These are phyloP conservation scores for Trichomonas vaginalis DNA, from an alignment of 208 protist genomes.

Conservation along the genomic window DNA sequence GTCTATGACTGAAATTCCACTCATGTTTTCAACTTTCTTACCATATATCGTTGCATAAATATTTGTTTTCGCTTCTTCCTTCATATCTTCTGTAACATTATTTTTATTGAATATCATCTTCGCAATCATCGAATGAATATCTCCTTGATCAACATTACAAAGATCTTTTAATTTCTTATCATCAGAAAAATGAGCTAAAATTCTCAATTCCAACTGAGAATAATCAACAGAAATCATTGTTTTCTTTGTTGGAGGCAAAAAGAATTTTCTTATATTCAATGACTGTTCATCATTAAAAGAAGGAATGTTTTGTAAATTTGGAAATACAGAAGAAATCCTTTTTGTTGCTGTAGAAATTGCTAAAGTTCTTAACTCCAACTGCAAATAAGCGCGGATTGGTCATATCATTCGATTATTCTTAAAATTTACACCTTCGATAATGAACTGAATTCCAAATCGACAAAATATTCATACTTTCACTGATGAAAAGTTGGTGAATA, in stretches of 20 bases:
- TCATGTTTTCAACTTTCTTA: neutral
- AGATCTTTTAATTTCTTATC: neutral
- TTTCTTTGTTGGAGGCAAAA: neutral
- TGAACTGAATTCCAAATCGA: no score
- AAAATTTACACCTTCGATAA: no score
- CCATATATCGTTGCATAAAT: conserved; percentile 15
- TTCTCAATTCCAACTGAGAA: neutral
- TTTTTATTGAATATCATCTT: neutral
- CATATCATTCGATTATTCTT: no score
- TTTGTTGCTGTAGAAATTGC: conserved; percentile 1
- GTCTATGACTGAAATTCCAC: neutral
- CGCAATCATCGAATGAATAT: neutral
- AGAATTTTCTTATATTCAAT: neutral
- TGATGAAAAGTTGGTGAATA: no score
- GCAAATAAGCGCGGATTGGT: no score
- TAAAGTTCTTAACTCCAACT: no score
- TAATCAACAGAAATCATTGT: neutral
- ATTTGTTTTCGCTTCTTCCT: neutral
- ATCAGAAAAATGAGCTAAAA: neutral
- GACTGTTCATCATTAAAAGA: neutral
- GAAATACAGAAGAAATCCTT: neutral
- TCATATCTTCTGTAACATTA: neutral
- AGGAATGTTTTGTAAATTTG: conserved; percentile 14
- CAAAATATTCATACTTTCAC: no score
- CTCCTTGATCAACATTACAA: neutral